A percentile compares a stretch with the other conserved stretches of the same genome.
Conservation (phyloP, 495 filamentous ascomycete genomes). For the Hypoxylon perforatum region DNA sequence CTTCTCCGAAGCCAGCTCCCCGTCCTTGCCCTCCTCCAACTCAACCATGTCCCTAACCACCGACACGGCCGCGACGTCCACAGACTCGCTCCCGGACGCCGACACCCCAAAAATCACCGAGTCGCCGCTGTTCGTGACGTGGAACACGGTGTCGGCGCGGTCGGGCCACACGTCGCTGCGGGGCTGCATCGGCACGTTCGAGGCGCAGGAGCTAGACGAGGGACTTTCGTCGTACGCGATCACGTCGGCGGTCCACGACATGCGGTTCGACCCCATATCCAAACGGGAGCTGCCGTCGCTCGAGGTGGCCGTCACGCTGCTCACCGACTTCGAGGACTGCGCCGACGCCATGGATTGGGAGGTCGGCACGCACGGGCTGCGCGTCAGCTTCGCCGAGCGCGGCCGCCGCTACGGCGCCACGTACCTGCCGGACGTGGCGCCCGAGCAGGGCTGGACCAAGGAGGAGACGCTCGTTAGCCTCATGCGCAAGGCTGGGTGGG, state of each 20-base stretch:
- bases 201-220: conserved; percentile 74
- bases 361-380: conserved; percentile 84
- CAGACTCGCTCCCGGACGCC: conserved; percentile 33
- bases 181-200: conserved; percentile 97
- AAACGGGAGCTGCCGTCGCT: conserved; percentile 73
- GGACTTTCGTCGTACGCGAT: conserved; percentile 86
- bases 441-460: conserved; percentile 95
- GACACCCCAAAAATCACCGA: conserved; percentile 49
- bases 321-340: conserved; percentile 80
- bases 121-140: conserved; percentile 90
- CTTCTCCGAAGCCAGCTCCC: conserved; percentile 42
- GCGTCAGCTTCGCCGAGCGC: conserved; percentile 77
- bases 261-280: conserved; percentile 81
- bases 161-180: conserved; percentile 74
- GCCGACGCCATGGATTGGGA: conserved; percentile 84
- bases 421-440: conserved; percentile 91
- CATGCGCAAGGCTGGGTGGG: conserved; percentile 95
- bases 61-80: conserved; percentile 43
- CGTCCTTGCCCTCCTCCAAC: conserved; percentile 46
- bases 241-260: conserved; percentile 90
- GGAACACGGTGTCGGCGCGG: conserved; percentile 77
- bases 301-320: conserved; percentile 76
- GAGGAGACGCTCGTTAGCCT: conserved; percentile 89
- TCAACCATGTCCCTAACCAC: conserved; percentile 47
- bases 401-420: conserved; percentile 79